These are phyloP conservation scores for Aureobasidium sp. DNA, from an alignment of 2,329 filamentous ascomycete species.

Conservation along the genomic window DNA sequence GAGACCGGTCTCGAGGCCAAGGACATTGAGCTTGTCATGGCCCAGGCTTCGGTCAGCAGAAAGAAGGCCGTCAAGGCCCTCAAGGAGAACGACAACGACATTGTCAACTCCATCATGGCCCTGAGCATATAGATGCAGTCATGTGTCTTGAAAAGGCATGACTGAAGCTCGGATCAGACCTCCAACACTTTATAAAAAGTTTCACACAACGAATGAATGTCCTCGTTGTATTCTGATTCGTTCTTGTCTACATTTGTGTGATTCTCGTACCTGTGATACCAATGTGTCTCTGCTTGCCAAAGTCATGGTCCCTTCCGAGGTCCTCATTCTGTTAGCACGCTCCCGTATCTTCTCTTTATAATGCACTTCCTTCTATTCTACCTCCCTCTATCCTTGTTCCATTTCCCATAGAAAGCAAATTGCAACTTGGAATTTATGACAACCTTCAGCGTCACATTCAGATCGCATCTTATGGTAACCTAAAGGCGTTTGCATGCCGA, in stretches of 20 bases:
- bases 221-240: background rate
- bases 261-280: no score
- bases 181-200: slow-evolving; percentile 11
- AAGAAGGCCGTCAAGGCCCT: slow-evolving; percentile 99
- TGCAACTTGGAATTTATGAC: no score
- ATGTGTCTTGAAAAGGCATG: background rate
- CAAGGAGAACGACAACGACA: slow-evolving; percentile 99
- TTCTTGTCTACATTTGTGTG: background rate
- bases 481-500: background rate
- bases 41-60: slow-evolving; percentile 89
- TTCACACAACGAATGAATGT: slow-evolving; percentile 4
- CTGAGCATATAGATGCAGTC: slow-evolving; percentile 48
- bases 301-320: no score
- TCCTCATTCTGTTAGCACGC: no score
- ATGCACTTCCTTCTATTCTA: no score
- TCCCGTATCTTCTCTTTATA: no score
- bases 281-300: no score
- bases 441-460: no score
- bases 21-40: slow-evolving; percentile 99
- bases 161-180: slow-evolving; percentile 1
- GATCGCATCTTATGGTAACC: no score
- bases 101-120: slow-evolving; percentile 99
- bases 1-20: slow-evolving; percentile 93
- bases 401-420: no score
- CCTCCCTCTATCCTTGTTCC: no score